Evolutionary conservation across 2,329 filamentous ascomycete genomes (phyloP).

Genomic region (Ascosphaera apis): DNA sequence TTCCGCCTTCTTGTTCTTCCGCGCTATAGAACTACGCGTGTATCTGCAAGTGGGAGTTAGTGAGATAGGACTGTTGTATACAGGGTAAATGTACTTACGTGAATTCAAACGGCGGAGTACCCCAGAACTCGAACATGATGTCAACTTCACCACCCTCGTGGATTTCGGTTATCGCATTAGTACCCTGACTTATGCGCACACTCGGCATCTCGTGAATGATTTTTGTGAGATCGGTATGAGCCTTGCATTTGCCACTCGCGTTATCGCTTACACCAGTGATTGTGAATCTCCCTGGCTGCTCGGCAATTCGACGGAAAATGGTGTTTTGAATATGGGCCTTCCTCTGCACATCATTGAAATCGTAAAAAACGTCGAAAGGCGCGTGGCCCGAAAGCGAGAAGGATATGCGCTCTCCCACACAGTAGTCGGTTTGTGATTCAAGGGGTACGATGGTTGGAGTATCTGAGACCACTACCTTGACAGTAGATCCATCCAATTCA

Average conservation of each 20-base stretch:
- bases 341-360: conserved; percentile 54
- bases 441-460: conserved; percentile 76
- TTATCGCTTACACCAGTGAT: conserved; percentile 75
- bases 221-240: conserved; percentile 54
- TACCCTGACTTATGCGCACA: conserved; percentile 70
- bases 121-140: conserved; percentile 85
- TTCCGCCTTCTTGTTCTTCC: conserved; percentile 50
- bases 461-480: conserved; percentile 82
- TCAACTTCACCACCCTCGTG: conserved; percentile 91
- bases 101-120: conserved; percentile 90
- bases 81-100: conserved; percentile 28
- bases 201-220: conserved; percentile 79
- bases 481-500: conserved; percentile 45
- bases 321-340: conserved; percentile 52
- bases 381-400: conserved; percentile 79
- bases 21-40: conserved; percentile 69
- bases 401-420: conserved; percentile 80
- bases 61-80: not conserved
- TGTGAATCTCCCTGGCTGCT: conserved; percentile 68
- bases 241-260: conserved; percentile 60
- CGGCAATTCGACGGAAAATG: conserved; percentile 79
- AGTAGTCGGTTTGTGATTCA: conserved; percentile 69
- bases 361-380: conserved; percentile 84
- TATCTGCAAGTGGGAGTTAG: conserved; percentile 26
- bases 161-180: conserved; percentile 64